These are phyloP conservation scores for Phialocephala sp. DNA, from an alignment of 2,329 filamentous ascomycete genomes.

Conservation along the genomic window DNA sequence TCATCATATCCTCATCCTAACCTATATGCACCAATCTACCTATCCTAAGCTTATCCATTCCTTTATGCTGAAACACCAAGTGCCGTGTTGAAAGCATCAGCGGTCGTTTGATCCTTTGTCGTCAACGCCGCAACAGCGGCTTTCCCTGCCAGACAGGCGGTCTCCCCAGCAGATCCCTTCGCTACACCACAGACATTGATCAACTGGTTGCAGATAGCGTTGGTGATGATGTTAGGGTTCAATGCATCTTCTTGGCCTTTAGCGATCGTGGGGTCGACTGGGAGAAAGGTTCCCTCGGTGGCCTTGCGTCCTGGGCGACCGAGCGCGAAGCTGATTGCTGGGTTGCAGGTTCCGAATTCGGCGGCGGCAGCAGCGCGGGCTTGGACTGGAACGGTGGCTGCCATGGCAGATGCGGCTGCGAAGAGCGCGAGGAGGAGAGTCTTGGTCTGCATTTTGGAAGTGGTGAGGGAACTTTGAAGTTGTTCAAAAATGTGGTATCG, in stretches of 20 bases:
- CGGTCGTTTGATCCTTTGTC: conserved; percentile 54
- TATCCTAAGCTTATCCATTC: not conserved
- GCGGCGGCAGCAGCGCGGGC: conserved; percentile 25
- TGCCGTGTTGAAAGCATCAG: conserved; percentile 47
- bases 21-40: not conserved
- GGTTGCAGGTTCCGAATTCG: conserved; percentile 55
- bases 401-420: conserved; percentile 11
- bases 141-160: conserved; percentile 58
- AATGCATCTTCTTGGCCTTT: conserved; percentile 68
- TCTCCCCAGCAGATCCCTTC: conserved; percentile 56
- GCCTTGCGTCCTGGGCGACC: conserved; percentile 57
- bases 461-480: not conserved
- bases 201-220: conserved; percentile 72
- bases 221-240: conserved; percentile 75
- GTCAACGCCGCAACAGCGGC: conserved; percentile 55
- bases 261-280: conserved; percentile 63
- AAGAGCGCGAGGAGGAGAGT: conserved; percentile 26
- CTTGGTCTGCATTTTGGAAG: conserved; percentile 14
- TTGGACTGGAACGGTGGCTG: conserved; percentile 10
- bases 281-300: conserved; percentile 70
- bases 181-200: conserved; percentile 61
- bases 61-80: conserved; percentile 36
- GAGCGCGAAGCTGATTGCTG: conserved; percentile 59
- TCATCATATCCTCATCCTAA: not conserved
- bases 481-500: not conserved